Base-by-base conservation (phyloP, 352 stramenopile genomes). In the Phytophthora brassicae region DNA sequence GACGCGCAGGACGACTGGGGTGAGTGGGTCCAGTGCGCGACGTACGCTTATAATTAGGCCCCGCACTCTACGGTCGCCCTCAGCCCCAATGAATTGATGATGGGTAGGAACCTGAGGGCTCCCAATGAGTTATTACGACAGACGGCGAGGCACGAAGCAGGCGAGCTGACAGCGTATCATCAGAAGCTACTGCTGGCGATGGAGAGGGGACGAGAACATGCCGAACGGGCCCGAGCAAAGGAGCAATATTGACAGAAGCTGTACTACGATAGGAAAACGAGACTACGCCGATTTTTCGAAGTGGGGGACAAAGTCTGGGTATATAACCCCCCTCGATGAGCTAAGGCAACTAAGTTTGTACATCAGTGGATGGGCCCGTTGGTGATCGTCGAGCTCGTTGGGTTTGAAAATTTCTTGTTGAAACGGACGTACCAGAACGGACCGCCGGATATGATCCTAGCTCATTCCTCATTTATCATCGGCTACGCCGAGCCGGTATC, bases 301-400 rank as follows among this genome's bases (percentile, higher is more conserved):
- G 9, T n/a, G 22, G 44, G 31, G 2, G 48, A 56, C n/a, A 3
- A 11, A 3, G 50, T 58, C 2, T 58, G 50, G 50, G 13, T 58
- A n/a, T 36, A 58, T 26, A 41, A 48, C n/a, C 50, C 38, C 8
- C 50, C 50, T 0, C 20, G 50, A 16, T 36, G 38, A 4, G 16
- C 26, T 16, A 58, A 48, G 7, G 50, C 50, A 2, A 58, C 50
- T 16, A 49, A 58, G n/a, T 58, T 58, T 23, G 50, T 49, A 0
- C 36, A 58, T 38, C 16, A 46, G 11, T 49, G 24, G 38, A 48
- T 58, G 36, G 50, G 38, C 2, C 22, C 38, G 8, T 17, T 58
- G 19, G 9, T 36, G 0, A 41, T 49, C 2, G 17, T 58, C 8
- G 50, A 58, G 6, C 38, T 26, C 1, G 50, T 24, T 12, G 50